Conservation (phyloP, 768 basidiomycete genomes). For the Termitomyces sp. region DNA sequence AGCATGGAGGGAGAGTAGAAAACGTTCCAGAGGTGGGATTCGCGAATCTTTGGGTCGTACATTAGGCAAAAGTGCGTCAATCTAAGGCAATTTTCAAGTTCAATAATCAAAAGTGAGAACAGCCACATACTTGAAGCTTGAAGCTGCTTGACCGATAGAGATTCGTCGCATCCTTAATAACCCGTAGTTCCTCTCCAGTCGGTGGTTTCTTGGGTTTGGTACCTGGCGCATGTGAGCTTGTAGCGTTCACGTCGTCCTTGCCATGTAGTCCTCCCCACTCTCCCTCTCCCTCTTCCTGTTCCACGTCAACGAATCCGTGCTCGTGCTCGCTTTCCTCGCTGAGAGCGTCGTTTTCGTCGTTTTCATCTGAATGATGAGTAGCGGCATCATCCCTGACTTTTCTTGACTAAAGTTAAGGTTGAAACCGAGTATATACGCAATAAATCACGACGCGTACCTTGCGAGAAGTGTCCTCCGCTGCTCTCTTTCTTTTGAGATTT, state of each 20-base stretch:
- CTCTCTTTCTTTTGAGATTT: constrained; percentile 25
- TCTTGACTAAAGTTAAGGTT: constrained; percentile 4
- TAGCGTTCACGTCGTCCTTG: constrained; percentile 1
- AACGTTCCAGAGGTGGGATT: constrained; percentile 56
- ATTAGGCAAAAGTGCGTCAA: constrained; percentile 76
- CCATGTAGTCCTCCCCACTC: constrained; percentile 25
- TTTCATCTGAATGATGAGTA: constrained; percentile 6
- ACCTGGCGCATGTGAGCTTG: constrained; percentile 9
- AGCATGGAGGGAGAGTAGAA: constrained; percentile 64
- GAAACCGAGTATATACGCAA: neutral
- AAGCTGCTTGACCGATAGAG: constrained; percentile 77
- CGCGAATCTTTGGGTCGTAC: constrained; percentile 60
- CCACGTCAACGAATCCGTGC: constrained; percentile 7
- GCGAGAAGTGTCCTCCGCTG: constrained; percentile 12
- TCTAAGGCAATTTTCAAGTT: constrained; percentile 37
- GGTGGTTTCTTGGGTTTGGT: constrained; percentile 47
- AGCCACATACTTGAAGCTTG: constrained; percentile 67
- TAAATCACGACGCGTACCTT: constrained; percentile 15
- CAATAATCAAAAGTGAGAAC: neutral
- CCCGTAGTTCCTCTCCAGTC: constrained; percentile 64
- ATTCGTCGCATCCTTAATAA: constrained; percentile 69
- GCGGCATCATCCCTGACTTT: constrained; percentile 10
- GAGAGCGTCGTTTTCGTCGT: constrained; percentile 7
- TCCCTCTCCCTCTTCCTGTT: constrained; percentile 17
- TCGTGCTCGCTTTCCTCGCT: constrained; percentile 5